A percentile compares a stretch with the other conserved stretches of the same genome.
Evolutionary conservation across 1,284 basidiomycete species (phyloP).

Genomic region (Filobasidium uniguttulatum): DNA sequence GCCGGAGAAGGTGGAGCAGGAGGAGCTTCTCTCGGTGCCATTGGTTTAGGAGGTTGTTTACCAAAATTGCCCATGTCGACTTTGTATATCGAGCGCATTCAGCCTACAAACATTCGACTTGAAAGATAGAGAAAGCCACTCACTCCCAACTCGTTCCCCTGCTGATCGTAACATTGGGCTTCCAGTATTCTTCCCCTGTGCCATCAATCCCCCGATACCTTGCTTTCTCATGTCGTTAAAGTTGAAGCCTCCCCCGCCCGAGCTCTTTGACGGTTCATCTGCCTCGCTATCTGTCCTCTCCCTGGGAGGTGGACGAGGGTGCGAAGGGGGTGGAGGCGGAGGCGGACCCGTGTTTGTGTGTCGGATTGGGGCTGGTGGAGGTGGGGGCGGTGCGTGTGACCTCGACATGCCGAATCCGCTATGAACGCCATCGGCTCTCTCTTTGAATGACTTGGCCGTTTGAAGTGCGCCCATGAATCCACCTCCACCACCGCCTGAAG

Average conservation of each 20-base stretch:
- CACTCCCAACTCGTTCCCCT: slow-evolving; percentile 48
- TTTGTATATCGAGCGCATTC: not conserved
- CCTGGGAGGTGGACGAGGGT: not conserved
- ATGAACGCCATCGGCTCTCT: too few species aligned
- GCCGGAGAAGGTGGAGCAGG: slow-evolving; percentile 6
- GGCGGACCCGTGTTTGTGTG: too few species aligned
- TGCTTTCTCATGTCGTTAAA: slow-evolving; percentile 22
- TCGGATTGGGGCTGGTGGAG: too few species aligned
- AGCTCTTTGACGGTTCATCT: slow-evolving; percentile 3
- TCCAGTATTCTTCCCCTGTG: slow-evolving; percentile 76
- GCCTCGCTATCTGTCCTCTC: not conserved
- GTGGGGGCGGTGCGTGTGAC: too few species aligned
- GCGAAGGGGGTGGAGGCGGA: not conserved
- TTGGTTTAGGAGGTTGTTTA: slow-evolving; percentile 6
- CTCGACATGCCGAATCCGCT: too few species aligned
- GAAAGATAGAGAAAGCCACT: slow-evolving; percentile 22
- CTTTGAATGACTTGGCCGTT: too few species aligned
- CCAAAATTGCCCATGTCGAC: slow-evolving; percentile 6
- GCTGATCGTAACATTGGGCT: slow-evolving; percentile 76
- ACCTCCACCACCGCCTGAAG: slow-evolving; percentile 14
- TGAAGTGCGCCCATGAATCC: slow-evolving; percentile 11
- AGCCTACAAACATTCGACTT: slow-evolving; percentile 11
- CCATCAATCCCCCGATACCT: slow-evolving; percentile 33
- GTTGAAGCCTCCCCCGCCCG: slow-evolving; percentile 11
- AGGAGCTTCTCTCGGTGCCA: slow-evolving; percentile 5